These are phyloP conservation scores for Vaccinium macrocarpon DNA, from an alignment of 148 eudicot species.

Conservation along the genomic window DNA sequence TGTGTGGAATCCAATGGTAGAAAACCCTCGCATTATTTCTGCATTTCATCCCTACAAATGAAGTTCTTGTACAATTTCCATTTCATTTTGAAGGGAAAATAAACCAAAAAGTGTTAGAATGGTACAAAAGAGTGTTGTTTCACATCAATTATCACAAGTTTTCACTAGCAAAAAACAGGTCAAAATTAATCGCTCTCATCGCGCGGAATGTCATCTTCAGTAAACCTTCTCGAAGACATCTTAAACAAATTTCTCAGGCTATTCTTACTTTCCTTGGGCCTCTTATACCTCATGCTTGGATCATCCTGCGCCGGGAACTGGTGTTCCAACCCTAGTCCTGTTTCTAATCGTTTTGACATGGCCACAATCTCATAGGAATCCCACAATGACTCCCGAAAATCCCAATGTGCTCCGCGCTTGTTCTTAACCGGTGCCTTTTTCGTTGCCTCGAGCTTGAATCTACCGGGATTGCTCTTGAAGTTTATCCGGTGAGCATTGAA, in stretches of 20 bases:
- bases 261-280: slow-evolving; percentile 55
- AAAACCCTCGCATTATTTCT: background rate
- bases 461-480: slow-evolving; percentile 46
- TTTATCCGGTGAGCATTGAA: slow-evolving; percentile 49
- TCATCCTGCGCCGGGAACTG: slow-evolving; percentile 27
- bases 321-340: slow-evolving; percentile 45
- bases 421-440: slow-evolving; percentile 4
- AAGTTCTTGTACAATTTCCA: background rate
- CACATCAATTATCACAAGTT: background rate
- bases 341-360: slow-evolving; percentile 62
- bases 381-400: slow-evolving; percentile 69
- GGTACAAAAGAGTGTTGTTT: background rate
- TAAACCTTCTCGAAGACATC: slow-evolving; percentile 61
- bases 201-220: slow-evolving; percentile 27
- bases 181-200: slow-evolving; percentile 9
- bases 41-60: background rate
- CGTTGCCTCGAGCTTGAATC: slow-evolving; percentile 68
- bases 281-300: slow-evolving; percentile 17
- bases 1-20: background rate
- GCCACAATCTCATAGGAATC: slow-evolving; percentile 79
- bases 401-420: slow-evolving; percentile 35
- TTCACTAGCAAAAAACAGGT: background rate
- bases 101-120: background rate
- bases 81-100: background rate
- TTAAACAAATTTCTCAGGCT: slow-evolving; percentile 68